Evolutionary conservation across 768 basidiomycete genomes (phyloP), one percentile per base, ranked within the genome.

Genomic region (Tulasnella sp.): DNA sequence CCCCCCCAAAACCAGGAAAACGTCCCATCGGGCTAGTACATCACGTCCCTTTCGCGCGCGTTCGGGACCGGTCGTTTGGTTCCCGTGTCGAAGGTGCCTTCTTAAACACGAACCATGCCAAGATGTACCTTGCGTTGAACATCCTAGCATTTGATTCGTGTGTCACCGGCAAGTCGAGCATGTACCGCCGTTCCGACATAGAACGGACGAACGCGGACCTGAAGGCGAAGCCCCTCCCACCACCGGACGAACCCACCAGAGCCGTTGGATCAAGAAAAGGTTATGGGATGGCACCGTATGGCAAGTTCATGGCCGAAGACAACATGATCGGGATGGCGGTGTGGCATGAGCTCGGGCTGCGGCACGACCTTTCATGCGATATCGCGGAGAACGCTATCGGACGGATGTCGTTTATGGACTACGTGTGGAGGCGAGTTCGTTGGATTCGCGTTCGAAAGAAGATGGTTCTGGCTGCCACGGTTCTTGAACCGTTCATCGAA

Each of bases 361-460:
- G 94, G 71, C 98, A 99, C 84, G 92, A 95, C 79, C 88, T 99
- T 80, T 97, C 96, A 0, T 92, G 91, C 84, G 97, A 99, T 83
- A 91, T 97, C 77, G 97, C 93, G 0, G 89, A 91, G 71, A 98
- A 99, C 83, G 91, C 92, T 12, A 90, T 99, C 68, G 97, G 96
- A 27, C 91, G 92, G 81, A 96, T 99, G 93, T 87, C 92, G 1
- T 87, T 99, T 76, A 85, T 85, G 42, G 95, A 93, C 83, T 99
- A 98, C 85, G 88, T 98, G 79, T 91, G 91, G 88, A 89, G 98
- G 46, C 91, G 98, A 39, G 91, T 96, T 27, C 92, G 98, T 2
- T 99, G 98, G 98, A 95, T 99, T 83, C 91, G 98, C 68, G 97
- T 99, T 42, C 91, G 98, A 76, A 98, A 97, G 85, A 92, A 91